Conservation (phyloP, 495 filamentous ascomycete species). For the Lasiosphaeris hirsuta region DNA sequence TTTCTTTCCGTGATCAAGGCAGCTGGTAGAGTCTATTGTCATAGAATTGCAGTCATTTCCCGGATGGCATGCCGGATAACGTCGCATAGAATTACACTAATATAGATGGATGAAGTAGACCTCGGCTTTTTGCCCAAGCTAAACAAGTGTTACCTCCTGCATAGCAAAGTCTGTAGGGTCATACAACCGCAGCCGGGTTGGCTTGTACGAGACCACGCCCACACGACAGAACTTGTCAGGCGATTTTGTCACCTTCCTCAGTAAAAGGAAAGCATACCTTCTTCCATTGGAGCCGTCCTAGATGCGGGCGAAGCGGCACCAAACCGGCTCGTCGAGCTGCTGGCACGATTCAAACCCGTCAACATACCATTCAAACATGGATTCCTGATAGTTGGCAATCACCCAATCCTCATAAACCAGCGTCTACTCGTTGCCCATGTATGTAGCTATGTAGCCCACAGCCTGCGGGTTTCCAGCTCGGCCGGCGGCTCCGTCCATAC, state of each 20-base stretch:
- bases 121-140: no score
- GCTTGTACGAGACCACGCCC: not conserved
- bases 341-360: conserved; percentile 2
- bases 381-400: not conserved
- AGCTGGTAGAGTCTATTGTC: no score
- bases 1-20: no score
- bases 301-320: not conserved
- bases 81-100: no score
- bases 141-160: conserved; percentile 1
- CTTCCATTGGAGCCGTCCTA: not conserved
- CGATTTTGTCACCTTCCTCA: not conserved
- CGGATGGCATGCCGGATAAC: no score
- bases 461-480: not conserved
- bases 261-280: not conserved
- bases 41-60: no score
- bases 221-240: conserved; percentile 5
- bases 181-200: not conserved
- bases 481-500: not conserved
- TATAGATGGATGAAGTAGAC: no score
- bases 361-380: not conserved
- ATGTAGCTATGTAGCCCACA: not conserved
- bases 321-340: not conserved
- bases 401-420: not conserved
- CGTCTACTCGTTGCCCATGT: not conserved
- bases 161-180: not conserved